Evolutionary conservation across 176 grass and related monocot species (phyloP).

Genomic region (Bromus sterilis): DNA sequence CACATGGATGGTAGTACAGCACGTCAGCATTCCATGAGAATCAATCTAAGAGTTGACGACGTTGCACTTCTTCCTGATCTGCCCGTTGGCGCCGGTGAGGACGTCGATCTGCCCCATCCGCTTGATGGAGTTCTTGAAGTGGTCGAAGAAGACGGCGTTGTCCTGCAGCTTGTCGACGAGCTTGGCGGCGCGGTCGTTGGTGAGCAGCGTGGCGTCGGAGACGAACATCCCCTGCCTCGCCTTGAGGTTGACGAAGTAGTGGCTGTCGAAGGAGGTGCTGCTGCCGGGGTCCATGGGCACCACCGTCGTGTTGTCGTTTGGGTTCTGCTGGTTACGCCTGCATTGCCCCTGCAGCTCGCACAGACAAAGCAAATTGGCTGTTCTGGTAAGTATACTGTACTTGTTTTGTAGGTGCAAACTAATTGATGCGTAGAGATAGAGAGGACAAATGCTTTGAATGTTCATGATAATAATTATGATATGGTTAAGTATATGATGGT

Average conservation of each 20-base stretch:
- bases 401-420: neutral
- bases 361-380: too few species aligned
- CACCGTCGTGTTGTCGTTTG: conserved; percentile 27
- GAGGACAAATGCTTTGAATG: too few species aligned
- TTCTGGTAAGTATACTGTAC: too few species aligned
- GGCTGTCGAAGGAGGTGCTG: conserved; percentile 26
- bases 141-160: conserved; percentile 13
- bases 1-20: neutral
- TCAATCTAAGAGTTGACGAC: conserved; percentile 14
- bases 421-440: too few species aligned
- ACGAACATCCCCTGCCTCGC: conserved; percentile 32
- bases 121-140: conserved; percentile 39
- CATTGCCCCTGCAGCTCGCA: neutral
- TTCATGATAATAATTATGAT: too few species aligned
- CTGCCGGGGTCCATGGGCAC: conserved; percentile 47
- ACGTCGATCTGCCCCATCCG: conserved; percentile 51
- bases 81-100: conserved; percentile 30
- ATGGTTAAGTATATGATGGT: neutral
- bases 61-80: conserved; percentile 38
- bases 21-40: neutral
- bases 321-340: conserved; percentile 20
- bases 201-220: conserved; percentile 42
- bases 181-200: conserved; percentile 9
- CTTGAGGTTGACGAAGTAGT: conserved; percentile 36
- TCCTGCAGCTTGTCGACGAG: conserved; percentile 21